Conservation (phyloP, 192 early-diverging fungal genomes). For the Anaeromyces robustus region DNA sequence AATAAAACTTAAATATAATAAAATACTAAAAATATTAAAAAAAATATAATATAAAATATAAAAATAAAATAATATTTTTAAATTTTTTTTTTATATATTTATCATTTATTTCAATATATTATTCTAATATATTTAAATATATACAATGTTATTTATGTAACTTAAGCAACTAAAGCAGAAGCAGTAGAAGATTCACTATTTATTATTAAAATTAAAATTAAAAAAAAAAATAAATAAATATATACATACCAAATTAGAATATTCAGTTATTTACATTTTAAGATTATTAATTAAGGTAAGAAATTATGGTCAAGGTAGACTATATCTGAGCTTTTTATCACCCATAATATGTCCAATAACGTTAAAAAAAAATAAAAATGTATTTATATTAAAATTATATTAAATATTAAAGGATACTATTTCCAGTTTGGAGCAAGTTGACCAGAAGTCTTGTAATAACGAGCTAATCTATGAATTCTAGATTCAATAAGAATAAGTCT, state of each 20-base stretch:
- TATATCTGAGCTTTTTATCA: neutral
- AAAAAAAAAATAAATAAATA: neutral
- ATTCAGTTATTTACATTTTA: no score
- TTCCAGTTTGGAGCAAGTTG: constrained; percentile 96
- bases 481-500: constrained; percentile 96
- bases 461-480: constrained; percentile 90
- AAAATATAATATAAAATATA: no score
- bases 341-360: neutral
- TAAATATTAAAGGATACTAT: neutral
- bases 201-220: neutral
- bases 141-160: neutral
- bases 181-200: constrained; percentile 4
- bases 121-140: no score
- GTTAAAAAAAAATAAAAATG: neutral
- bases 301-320: neutral
- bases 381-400: neutral
- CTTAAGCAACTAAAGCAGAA: constrained; percentile 8
- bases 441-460: constrained; percentile 96
- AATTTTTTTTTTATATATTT: no score
- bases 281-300: no score
- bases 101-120: no score
- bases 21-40: no score
- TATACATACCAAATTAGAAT: neutral
- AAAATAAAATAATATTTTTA: no score
- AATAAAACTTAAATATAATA: no score